These are phyloP conservation scores for Fusarium sublunatum DNA, from an alignment of 2,329 filamentous ascomycete species.

Conservation along the genomic window DNA sequence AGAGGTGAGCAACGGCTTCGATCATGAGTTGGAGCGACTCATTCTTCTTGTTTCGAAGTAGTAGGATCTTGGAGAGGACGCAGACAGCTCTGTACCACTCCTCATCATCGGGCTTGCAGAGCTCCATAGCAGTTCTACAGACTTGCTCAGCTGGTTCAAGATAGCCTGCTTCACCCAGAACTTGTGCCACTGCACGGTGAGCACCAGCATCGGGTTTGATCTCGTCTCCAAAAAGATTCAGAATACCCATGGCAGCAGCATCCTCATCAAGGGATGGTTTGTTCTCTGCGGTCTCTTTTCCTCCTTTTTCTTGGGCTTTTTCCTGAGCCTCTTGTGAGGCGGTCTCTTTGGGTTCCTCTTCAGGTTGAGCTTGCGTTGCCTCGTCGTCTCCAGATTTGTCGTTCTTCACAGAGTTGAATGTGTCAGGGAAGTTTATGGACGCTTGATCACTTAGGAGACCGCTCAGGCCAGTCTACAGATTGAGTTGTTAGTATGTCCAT, in stretches of 20 bases:
- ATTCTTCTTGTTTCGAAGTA: neutral
- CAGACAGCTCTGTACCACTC: neutral
- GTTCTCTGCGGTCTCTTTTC: neutral
- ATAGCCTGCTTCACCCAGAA: neutral
- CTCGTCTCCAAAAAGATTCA: conserved; percentile 37
- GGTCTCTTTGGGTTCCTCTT: neutral
- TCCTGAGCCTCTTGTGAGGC: neutral
- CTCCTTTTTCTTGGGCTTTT: no score
- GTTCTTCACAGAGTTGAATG: neutral
- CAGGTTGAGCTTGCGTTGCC: neutral
- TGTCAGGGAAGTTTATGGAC: conserved; percentile 3
- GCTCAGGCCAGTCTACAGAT: neutral
- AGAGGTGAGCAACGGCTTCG: rapidly evolving
- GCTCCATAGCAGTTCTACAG: neutral
- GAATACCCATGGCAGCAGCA: conserved; percentile 29
- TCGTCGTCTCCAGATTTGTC: rapidly evolving
- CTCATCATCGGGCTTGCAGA: neutral
- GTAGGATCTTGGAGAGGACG: neutral
- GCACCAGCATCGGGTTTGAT: conserved; percentile 23
- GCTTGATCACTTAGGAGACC: neutral
- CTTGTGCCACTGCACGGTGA: conserved; percentile 3
- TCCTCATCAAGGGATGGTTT: neutral
- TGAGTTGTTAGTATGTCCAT: neutral
- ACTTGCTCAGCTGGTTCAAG: neutral
- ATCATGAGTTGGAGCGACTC: neutral